These are phyloP conservation scores for Thuja plicata DNA, from an alignment of 83 land plant genomes.

Conservation along the genomic window DNA sequence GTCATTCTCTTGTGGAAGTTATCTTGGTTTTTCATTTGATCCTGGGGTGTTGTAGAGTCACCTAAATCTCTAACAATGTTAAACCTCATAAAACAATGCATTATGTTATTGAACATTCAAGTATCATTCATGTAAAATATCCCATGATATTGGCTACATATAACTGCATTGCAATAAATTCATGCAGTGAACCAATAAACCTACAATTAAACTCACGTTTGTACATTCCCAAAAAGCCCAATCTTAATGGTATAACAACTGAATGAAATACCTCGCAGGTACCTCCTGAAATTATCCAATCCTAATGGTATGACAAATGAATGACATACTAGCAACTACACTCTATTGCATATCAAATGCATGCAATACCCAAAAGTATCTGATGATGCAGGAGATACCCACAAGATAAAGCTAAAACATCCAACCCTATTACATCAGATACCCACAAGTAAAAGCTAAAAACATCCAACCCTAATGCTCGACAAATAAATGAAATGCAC, in stretches of 20 bases:
- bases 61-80: too few relatives aligned
- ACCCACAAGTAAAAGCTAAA: not conserved
- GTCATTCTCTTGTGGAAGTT: too few relatives aligned
- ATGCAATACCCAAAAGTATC: not conserved
- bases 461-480: not conserved
- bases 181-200: not conserved
- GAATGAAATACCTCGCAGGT: not conserved
- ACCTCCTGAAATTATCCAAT: not conserved
- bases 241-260: not conserved
- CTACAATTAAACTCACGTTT: not conserved
- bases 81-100: not conserved
- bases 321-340: not conserved
- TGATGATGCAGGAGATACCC: not conserved
- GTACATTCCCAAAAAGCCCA: not conserved
- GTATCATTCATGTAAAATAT: not conserved
- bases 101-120: not conserved
- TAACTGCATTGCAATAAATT: not conserved
- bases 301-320: not conserved
- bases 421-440: not conserved
- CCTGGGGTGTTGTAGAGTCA: too few relatives aligned
- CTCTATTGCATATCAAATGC: not conserved
- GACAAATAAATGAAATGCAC: not conserved
- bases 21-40: too few relatives aligned
- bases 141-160: not conserved
- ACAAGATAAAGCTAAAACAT: not conserved